These are phyloP conservation scores for Schoenoplectus tabernaemontani DNA, from an alignment of 202 grass and related monocot genomes.

Conservation along the genomic window DNA sequence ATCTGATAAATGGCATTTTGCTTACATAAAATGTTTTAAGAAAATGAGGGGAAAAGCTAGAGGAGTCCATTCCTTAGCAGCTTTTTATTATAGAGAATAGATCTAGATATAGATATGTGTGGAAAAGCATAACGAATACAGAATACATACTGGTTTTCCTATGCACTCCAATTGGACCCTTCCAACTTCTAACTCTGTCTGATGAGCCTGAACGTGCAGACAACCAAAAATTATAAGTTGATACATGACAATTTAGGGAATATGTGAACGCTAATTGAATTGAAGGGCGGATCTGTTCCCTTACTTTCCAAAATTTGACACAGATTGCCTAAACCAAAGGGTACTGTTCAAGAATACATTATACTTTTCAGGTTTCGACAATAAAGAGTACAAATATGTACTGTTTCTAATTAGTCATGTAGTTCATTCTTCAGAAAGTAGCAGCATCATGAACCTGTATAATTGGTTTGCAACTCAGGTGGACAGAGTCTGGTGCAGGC, in stretches of 20 bases:
- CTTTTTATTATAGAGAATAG: not conserved
- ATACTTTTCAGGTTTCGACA: not conserved
- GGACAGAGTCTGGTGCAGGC: conserved; percentile 33
- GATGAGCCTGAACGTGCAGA: conserved; percentile 41
- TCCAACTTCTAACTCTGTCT: conserved; percentile 62
- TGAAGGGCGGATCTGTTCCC: not conserved
- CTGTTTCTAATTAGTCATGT: not conserved
- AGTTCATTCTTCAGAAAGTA: not conserved
- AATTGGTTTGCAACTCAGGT: conserved; percentile 48
- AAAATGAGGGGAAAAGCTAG: too few relatives aligned
- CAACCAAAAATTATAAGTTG: conserved; percentile 14
- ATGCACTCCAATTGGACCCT: conserved; percentile 51
- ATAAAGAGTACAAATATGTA: not conserved
- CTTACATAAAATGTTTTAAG: too few relatives aligned
- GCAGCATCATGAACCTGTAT: conserved; percentile 45
- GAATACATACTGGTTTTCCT: conserved; percentile 39
- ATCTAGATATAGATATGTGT: not conserved
- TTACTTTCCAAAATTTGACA: not conserved
- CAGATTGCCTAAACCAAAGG: not conserved
- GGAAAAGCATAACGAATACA: not conserved
- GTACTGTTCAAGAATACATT: not conserved
- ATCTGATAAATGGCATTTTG: too few relatives aligned
- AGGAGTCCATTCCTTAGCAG: too few relatives aligned
- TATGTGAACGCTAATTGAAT: conserved; percentile 15
- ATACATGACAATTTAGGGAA: conserved; percentile 10